These are phyloP conservation scores for Graphiopsis chlorocephala DNA, from an alignment of 2,329 filamentous ascomycete genomes.

Conservation along the genomic window DNA sequence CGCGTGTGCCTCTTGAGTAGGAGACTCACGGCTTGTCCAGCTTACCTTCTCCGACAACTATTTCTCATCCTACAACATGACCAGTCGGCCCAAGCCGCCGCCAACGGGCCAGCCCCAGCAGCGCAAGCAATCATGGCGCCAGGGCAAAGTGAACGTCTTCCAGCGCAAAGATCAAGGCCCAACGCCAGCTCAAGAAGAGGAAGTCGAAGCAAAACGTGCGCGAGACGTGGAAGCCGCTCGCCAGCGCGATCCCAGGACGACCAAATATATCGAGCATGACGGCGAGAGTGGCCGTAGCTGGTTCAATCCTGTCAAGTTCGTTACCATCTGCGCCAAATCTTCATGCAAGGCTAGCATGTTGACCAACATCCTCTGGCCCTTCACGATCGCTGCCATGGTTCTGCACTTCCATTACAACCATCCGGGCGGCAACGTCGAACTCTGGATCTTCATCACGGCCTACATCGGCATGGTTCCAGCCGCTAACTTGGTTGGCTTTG, in stretches of 20 bases:
- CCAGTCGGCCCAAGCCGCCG: conserved; percentile 2
- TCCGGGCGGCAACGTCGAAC: conserved; percentile 26
- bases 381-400: conserved; percentile 47
- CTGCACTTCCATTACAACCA: conserved; percentile 45
- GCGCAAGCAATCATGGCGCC: conserved; percentile 5
- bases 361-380: conserved; percentile 51
- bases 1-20: background rate
- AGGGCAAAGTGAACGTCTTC: conserved; percentile 5
- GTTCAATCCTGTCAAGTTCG: conserved; percentile 44
- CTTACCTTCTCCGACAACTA: background rate
- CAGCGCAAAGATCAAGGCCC: conserved; percentile 11
- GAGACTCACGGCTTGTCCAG: background rate
- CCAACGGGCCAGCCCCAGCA: background rate
- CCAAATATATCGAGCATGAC: conserved; percentile 41
- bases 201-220: background rate
- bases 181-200: background rate
- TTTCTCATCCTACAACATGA: conserved; percentile 3
- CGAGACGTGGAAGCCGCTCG: conserved; percentile 4
- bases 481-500: conserved; percentile 56
- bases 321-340: conserved; percentile 44
- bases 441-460: conserved; percentile 48
- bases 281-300: conserved; percentile 49
- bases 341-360: conserved; percentile 46
- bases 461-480: conserved; percentile 53
- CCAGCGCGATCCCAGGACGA: background rate